Conservation (phyloP, 495 filamentous ascomycete genomes). For the Aspergillus taichungensis region DNA sequence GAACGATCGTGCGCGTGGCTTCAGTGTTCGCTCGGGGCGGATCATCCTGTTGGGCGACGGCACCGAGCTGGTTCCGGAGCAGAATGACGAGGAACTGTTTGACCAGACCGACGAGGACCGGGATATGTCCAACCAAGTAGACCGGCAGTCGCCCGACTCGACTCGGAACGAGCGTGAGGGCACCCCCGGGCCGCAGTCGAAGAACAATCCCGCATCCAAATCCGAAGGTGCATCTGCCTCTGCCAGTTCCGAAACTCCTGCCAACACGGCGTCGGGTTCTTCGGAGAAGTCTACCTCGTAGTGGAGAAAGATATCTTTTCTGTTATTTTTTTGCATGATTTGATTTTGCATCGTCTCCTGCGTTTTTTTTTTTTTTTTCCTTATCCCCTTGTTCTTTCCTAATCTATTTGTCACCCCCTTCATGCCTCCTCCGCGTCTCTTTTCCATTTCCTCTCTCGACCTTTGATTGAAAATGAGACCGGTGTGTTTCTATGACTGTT, state of each 20-base stretch:
- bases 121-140: conserved; percentile 53
- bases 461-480: conserved; percentile 10
- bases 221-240: neutral
- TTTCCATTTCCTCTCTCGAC: no score
- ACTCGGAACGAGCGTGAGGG: conserved; percentile 44
- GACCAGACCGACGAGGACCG: conserved; percentile 77
- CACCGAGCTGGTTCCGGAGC: conserved; percentile 77
- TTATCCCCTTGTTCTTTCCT: no score
- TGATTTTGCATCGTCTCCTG: conserved; percentile 1
- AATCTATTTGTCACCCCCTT: no score
- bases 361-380: conserved; percentile 14
- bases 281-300: conserved; percentile 24
- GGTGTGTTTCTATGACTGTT: conserved; percentile 17
- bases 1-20: conserved; percentile 52
- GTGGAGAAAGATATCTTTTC: conserved; percentile 1
- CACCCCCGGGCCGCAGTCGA: conserved; percentile 46
- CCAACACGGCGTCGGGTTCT: conserved; percentile 13
- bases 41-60: conserved; percentile 95
- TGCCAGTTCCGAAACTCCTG: conserved; percentile 1
- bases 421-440: no score
- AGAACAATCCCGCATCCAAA: conserved; percentile 16
- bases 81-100: conserved; percentile 85
- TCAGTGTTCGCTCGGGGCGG: conserved; percentile 59
- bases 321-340: conserved; percentile 7
- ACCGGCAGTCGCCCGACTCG: conserved; percentile 30